These are phyloP conservation scores for Pelargonium fulgidum DNA, from an alignment of 441 rosid species.

Conservation along the genomic window DNA sequence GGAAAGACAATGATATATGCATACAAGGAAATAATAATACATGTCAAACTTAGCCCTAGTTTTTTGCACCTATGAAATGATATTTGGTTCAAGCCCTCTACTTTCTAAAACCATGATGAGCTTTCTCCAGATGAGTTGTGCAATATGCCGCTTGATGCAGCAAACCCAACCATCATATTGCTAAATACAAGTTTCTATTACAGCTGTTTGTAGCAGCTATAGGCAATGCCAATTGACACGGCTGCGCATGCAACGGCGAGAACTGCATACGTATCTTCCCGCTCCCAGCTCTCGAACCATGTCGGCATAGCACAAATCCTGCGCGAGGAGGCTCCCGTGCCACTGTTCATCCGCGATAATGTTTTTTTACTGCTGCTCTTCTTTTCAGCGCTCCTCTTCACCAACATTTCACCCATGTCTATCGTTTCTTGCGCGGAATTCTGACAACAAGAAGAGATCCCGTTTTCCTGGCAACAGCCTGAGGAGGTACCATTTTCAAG, in stretches of 20 bases:
- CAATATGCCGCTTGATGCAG: too few relatives aligned
- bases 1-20: neutral
- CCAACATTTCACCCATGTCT: constrained; percentile 27
- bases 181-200: constrained; percentile 20
- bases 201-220: constrained; percentile 66
- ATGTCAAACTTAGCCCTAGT: neutral
- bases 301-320: constrained; percentile 59
- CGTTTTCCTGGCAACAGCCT: constrained; percentile 63
- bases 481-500: neutral
- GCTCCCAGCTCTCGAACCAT: constrained; percentile 89
- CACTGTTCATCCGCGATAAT: constrained; percentile 29
- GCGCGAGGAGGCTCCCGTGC: constrained; percentile 34
- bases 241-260: constrained; percentile 77
- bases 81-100: neutral
- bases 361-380: constrained; percentile 37
- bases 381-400: constrained; percentile 46
- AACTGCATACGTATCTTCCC: constrained; percentile 81
- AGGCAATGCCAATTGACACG: constrained; percentile 71
- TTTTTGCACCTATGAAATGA: neutral
- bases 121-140: neutral
- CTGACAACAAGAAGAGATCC: constrained; percentile 51
- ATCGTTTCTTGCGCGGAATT: constrained; percentile 24
- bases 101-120: neutral
- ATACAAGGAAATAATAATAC: neutral
- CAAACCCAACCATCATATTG: too few relatives aligned